A percentile compares a stretch with the other conserved stretches of the same genome.
phyloP scores from a whole-genome alignment of 2,329 filamentous ascomycete genomes.

The Penicillium olsonii region DNA sequence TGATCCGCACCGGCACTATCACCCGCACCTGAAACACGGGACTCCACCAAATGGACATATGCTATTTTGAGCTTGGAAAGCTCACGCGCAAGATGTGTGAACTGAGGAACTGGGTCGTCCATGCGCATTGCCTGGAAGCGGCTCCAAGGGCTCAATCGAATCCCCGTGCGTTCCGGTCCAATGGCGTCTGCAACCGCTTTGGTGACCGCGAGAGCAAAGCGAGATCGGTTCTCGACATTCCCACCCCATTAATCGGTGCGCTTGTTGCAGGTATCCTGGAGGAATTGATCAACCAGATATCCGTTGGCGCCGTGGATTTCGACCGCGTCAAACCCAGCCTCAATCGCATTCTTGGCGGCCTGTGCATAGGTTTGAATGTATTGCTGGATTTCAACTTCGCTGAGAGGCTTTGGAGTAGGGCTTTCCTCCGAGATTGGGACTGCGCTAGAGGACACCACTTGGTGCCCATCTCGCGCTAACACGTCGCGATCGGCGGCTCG shows the following conservation, averaged over 20 bases:
- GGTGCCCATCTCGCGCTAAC: constrained; percentile 9
- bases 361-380: constrained; percentile 46
- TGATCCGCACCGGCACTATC: too few species aligned
- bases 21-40: constrained; percentile 47
- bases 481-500: constrained; percentile 50
- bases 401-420: constrained; percentile 32
- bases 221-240: constrained; percentile 52
- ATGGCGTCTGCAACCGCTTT: constrained; percentile 45
- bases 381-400: constrained; percentile 44
- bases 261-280: constrained; percentile 49
- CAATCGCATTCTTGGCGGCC: constrained; percentile 53
- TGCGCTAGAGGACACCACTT: constrained; percentile 18
- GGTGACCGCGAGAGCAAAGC: constrained; percentile 57
- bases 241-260: constrained; percentile 55
- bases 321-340: constrained; percentile 55
- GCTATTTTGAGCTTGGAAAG: constrained; percentile 56
- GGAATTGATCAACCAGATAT: constrained; percentile 55
- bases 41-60: constrained; percentile 64
- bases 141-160: constrained; percentile 48
- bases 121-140: constrained; percentile 55
- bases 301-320: constrained; percentile 54
- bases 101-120: constrained; percentile 42
- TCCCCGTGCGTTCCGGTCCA: constrained; percentile 46
- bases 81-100: constrained; percentile 54
- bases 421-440: constrained; percentile 21